Base-by-base conservation (phyloP, 139 green algal species). In the Tetratostichococcus sp. region DNA sequence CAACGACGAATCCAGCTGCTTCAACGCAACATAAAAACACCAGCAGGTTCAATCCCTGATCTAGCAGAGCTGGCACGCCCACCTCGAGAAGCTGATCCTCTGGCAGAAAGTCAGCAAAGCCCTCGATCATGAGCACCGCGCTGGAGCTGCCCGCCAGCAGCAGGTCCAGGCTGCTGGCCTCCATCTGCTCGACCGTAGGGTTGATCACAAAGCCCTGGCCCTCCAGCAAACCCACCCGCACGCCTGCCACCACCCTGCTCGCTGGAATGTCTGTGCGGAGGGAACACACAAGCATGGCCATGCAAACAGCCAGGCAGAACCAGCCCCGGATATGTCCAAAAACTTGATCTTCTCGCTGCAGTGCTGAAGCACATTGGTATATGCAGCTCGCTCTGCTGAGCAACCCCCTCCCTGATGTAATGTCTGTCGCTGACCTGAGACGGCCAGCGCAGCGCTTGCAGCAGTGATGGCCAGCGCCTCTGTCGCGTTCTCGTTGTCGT, bases 91-190 rank as follows among this genome's bases (percentile, higher is more conserved):
- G 91, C 80, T 94, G 69, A 57, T 94, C 94, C 77, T 97, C 93
- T 5, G 89, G 87, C 4, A 99, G 83, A 72, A 98, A 97, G 80
- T 98, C 89, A 73, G 86, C 93, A 79, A 91, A 97, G 42, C 93
- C 95, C 89, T 99, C 96, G 69, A 99, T 97, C 96, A 99, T 99
- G 58, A 98, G 87, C 57, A 98, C 80, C 1, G 88, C 93, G 21
- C 94, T 84, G n/a, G 84, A 75, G 4, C 95, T 98, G 65, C 95
- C 95, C 1, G 95, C 95, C 70, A 98, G 79, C 57, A 98, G 71
- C 67, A 98, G 78, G 83, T 98, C 94, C 76, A 98, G 83, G 1
- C 31, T 67, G 72, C 73, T 83, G 16, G 65, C 16, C 74, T 84
- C 77, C 87, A 93, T 86, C 77, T 96, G 77, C 34, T 83, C 39